Percentiles rank a stretch among this genome's conserved stretches.
These are phyloP conservation scores for Verticillium albo-atrum DNA, from an alignment of 2,329 filamentous ascomycete species.

Conservation along the genomic window DNA sequence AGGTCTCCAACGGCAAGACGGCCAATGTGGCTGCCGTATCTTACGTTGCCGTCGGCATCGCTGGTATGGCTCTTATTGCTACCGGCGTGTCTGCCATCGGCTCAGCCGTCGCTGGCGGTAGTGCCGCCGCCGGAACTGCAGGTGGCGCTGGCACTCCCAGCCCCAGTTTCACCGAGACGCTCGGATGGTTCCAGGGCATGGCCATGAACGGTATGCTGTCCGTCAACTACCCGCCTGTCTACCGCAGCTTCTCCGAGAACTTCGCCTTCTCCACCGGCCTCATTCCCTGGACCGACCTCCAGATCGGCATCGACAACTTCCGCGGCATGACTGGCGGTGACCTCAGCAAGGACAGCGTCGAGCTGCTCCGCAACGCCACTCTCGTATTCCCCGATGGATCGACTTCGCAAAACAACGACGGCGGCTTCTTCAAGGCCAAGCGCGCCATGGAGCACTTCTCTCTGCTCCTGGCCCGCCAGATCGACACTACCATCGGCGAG, in stretches of 20 bases:
- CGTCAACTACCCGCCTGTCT: constrained; percentile 80
- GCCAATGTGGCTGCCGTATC: constrained; percentile 70
- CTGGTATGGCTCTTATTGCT: constrained; percentile 74
- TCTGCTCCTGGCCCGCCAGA: constrained; percentile 48
- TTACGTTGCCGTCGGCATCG: constrained; percentile 79
- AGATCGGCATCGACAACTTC: constrained; percentile 80
- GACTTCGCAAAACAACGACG: constrained; percentile 20
- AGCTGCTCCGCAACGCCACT: constrained; percentile 70
- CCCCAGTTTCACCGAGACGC: constrained; percentile 79
- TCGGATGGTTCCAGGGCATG: constrained; percentile 89
- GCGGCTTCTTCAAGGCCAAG: constrained; percentile 20
- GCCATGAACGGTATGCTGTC: constrained; percentile 96
- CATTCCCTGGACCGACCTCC: constrained; percentile 76
- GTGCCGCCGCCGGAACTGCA: constrained; percentile 49
- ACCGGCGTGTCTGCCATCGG: constrained; percentile 67
- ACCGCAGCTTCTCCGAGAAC: constrained; percentile 86
- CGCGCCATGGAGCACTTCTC: constrained; percentile 44
- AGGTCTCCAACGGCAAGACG: constrained; percentile 84
- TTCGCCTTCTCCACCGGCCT: constrained; percentile 89
- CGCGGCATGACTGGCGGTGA: constrained; percentile 79
- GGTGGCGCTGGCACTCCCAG: constrained; percentile 63
- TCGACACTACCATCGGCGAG: constrained; percentile 40
- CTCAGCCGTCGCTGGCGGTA: constrained; percentile 51
- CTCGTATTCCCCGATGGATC: constrained; percentile 64
- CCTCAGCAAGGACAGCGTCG: constrained; percentile 72